Conservation (phyloP, 352 stramenopile genomes). For the Phytopythium sindhum region DNA sequence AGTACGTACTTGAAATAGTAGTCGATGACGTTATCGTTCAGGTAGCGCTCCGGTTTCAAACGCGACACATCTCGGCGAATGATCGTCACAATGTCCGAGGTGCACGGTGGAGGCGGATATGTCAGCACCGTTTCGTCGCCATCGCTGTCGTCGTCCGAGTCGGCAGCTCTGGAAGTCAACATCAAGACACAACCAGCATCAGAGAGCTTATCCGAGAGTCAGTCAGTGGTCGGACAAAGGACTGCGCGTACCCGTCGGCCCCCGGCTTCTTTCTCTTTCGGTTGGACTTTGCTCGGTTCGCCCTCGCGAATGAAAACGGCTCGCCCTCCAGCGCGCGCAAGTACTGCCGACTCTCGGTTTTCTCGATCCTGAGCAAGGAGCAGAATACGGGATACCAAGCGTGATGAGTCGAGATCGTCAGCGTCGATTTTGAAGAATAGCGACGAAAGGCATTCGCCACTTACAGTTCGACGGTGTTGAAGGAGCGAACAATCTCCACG, state of each 20-base stretch:
- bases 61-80: slow-evolving; percentile 53
- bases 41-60: slow-evolving; percentile 69
- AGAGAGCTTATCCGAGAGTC: neutral
- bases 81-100: slow-evolving; percentile 74
- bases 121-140: slow-evolving; percentile 41
- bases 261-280: slow-evolving; percentile 8
- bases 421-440: neutral
- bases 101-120: slow-evolving; percentile 72
- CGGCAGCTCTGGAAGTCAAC: slow-evolving; percentile 10
- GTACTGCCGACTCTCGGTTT: slow-evolving; percentile 1
- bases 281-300: neutral
- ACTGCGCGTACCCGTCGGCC: neutral
- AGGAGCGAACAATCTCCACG: slow-evolving; percentile 3
- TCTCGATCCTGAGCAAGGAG: slow-evolving; percentile 1
- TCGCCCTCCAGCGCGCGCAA: slow-evolving; percentile 3
- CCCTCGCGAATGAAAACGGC: slow-evolving; percentile 4
- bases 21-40: slow-evolving; percentile 93
- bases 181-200: neutral
- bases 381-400: neutral
- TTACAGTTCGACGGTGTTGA: neutral
- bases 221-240: neutral
- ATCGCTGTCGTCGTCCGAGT: slow-evolving; percentile 33
- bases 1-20: slow-evolving; percentile 86
- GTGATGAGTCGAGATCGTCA: neutral
- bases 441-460: neutral